Percentiles rank a stretch among this genome's conserved stretches.
Conservation (phyloP, 2,329 filamentous ascomycete genomes). For the Sporothrix globosa region DNA sequence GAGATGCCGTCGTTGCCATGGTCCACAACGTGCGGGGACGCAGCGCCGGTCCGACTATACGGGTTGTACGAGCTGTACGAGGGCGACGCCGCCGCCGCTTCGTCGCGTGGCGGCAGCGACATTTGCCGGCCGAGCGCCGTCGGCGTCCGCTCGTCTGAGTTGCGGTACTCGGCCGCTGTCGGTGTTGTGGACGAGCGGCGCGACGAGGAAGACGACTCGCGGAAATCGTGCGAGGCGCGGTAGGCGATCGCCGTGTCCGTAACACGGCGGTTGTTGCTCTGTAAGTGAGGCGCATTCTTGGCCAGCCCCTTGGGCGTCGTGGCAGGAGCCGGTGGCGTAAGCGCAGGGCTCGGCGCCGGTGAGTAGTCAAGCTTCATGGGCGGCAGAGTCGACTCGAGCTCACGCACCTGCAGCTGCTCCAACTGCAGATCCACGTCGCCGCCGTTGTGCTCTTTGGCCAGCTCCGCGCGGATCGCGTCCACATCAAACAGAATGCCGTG, state of each 20-base stretch:
- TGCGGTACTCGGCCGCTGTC: conserved; percentile 20
- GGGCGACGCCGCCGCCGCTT: conserved; percentile 2
- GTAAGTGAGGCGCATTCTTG: neutral
- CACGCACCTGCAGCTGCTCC: conserved; percentile 64
- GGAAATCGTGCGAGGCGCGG: conserved; percentile 26
- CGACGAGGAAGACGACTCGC: neutral
- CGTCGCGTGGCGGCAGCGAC: conserved; percentile 17
- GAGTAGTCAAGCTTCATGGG: conserved; percentile 77
- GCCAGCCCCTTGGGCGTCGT: conserved; percentile 36
- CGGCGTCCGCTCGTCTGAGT: conserved; percentile 40
- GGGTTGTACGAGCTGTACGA: too few relatives aligned
- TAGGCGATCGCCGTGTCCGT: conserved; percentile 32
- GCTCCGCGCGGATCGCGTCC: conserved; percentile 85
- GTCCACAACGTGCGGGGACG: conserved; percentile 38
- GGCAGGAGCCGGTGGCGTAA: conserved; percentile 39
- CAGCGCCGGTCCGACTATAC: conserved; percentile 12
- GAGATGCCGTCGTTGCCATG: conserved; percentile 57
- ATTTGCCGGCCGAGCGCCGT: conserved; percentile 35
- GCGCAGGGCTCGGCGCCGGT: conserved; percentile 32
- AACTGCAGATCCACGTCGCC: conserved; percentile 41
- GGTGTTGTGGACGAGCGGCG: conserved; percentile 18
- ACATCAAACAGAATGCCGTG: conserved; percentile 85
- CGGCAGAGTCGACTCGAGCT: conserved; percentile 85
- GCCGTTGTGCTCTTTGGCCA: conserved; percentile 67
- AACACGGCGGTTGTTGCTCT: conserved; percentile 22